Conservation (phyloP, 176 grass and related monocot genomes). For the Canna indica region DNA sequence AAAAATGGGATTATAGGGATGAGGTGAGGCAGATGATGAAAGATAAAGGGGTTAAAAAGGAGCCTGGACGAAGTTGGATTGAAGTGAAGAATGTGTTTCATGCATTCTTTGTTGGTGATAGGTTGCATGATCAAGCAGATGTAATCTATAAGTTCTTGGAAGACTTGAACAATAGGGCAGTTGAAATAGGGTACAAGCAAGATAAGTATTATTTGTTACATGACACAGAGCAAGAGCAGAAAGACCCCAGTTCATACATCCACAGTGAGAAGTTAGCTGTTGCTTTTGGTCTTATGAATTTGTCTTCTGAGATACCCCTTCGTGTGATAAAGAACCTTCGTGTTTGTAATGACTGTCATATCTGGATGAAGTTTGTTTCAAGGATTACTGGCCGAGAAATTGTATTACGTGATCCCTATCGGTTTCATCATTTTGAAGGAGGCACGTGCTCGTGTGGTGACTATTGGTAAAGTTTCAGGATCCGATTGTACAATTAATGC, state of each 20-base stretch:
- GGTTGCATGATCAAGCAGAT: constrained; percentile 34
- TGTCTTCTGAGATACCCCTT: constrained; percentile 39
- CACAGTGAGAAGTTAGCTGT: constrained; percentile 69
- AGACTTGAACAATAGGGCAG: constrained; percentile 34
- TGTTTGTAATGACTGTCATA: constrained; percentile 55
- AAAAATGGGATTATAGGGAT: constrained; percentile 54
- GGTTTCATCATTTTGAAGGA: constrained; percentile 65
- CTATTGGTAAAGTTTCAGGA: constrained; percentile 42
- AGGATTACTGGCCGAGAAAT: constrained; percentile 28
- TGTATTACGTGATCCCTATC: constrained; percentile 55
- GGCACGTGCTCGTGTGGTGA: constrained; percentile 60
- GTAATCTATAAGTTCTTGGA: constrained; percentile 42
- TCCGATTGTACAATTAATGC: not conserved
- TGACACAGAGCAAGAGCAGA: constrained; percentile 49
- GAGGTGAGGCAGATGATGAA: constrained; percentile 71
- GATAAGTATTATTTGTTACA: constrained; percentile 42
- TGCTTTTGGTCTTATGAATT: constrained; percentile 35
- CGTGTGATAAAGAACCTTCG: constrained; percentile 63
- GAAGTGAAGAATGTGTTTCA: constrained; percentile 46
- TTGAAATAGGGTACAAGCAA: constrained; percentile 49
- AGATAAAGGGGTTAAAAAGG: constrained; percentile 54
- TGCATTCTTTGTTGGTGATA: constrained; percentile 63
- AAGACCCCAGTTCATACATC: constrained; percentile 27
- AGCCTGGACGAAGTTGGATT: constrained; percentile 41
- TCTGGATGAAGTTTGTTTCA: constrained; percentile 57